These are phyloP conservation scores for Phalaenopsis equestris DNA, from an alignment of 106 monocot species.

Conservation along the genomic window DNA sequence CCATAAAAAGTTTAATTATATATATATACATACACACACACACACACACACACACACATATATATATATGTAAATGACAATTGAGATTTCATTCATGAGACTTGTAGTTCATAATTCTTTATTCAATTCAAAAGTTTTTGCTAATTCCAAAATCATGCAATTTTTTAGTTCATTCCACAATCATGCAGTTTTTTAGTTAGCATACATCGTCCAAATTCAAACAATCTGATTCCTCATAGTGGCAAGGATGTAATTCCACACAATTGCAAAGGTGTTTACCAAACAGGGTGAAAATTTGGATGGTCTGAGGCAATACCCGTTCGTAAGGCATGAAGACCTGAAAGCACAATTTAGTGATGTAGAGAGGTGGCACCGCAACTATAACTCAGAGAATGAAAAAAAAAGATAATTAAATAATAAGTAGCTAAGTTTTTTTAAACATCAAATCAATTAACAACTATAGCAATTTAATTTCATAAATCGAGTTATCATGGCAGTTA, in stretches of 20 bases:
- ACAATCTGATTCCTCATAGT: not conserved
- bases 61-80: not conserved
- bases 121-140: not conserved
- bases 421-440: not conserved
- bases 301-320: not conserved
- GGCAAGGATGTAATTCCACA: not conserved
- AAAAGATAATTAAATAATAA: not conserved
- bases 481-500: not conserved
- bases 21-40: not conserved
- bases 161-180: not conserved
- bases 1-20: not conserved
- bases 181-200: not conserved
- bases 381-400: not conserved
- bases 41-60: too few species aligned
- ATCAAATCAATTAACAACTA: not conserved
- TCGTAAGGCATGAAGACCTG: not conserved
- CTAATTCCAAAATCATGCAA: not conserved
- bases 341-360: not conserved
- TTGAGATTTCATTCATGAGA: not conserved
- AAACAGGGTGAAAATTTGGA: not conserved
- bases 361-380: not conserved
- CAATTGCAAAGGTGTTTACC: not conserved
- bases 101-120: not conserved
- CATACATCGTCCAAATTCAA: not conserved
- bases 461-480: not conserved